Evolutionary conservation across 805 yeast species (phyloP), one percentile per base, ranked within the genome.

Genomic region (Martiniozyma abietophila): DNA sequence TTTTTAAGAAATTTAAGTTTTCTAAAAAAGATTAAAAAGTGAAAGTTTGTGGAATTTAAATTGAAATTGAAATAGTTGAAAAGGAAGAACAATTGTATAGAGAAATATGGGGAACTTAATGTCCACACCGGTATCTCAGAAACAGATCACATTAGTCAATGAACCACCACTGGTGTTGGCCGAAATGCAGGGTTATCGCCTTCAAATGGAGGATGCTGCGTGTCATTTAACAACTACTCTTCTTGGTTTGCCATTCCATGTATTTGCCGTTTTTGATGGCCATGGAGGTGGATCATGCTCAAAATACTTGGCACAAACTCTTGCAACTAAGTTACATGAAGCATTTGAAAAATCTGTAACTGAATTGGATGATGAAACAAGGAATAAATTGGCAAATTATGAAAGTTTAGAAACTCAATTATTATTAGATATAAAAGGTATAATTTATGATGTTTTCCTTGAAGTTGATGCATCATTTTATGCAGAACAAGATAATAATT

Each of bases 241-340:
- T 7, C 27, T 10, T 21, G 31, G 12, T 6, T 23, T 18, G 8
- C 25, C 25, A 27, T 30, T 54, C 9, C 62, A 64, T 37, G 65
- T 80, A 3, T 79, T 76, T 52, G 85, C 80, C 0, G 80, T 81
- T 2, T 81, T 78, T 54, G 94, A 81, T 54, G 94, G 94, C 2
- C 94, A 81, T 53, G 94, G 94, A 2, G 88, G 89, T 11, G 62
- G 68, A 5, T 67, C 68, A 18, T 67, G 80, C 16, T 75, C 88
- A 2, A 64, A 64, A 23, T 71, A 60, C 41, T 54, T 80, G 4
- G 64, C 75, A 27, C 61, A 61, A 16, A 49, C 51, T 16, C 55
- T 75, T 17, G 58, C 59, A 5, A 27, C 15, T 8, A 37, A 46
- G 3, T 32, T 56, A 6, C 40, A 44, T 34, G 44, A 41, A 5